Percentiles rank a stretch among this genome's conserved stretches.
These are phyloP conservation scores for Yamadazyma tumulicola DNA, from an alignment of 805 yeast species.

Conservation along the genomic window DNA sequence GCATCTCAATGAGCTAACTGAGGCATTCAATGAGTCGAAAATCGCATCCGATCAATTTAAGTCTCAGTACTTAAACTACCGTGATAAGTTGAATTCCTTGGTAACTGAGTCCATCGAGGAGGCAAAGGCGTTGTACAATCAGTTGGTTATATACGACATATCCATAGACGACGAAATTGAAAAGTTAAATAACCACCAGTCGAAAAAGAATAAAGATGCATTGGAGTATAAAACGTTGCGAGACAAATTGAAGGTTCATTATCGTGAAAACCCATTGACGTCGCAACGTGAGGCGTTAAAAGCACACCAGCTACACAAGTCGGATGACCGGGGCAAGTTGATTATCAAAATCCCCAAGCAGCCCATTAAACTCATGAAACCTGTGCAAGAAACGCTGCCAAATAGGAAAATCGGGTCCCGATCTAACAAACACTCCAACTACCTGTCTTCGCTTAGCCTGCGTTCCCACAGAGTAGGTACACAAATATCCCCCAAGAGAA, in stretches of 20 bases:
- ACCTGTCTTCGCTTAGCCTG: not conserved
- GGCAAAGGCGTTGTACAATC: slow-evolving; percentile 25
- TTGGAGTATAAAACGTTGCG: slow-evolving; percentile 20
- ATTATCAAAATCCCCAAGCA: not conserved
- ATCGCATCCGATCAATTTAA: not conserved
- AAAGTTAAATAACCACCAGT: slow-evolving; percentile 19
- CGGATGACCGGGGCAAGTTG: not conserved
- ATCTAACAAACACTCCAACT: not conserved
- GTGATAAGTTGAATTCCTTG: not conserved
- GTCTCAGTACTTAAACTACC: not conserved
- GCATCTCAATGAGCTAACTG: slow-evolving; percentile 1
- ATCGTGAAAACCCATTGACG: slow-evolving; percentile 28
- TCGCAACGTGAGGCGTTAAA: slow-evolving; percentile 38
- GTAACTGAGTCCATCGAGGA: slow-evolving; percentile 24
- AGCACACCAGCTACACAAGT: slow-evolving; percentile 18
- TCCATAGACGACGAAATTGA: slow-evolving; percentile 8
- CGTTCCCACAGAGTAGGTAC: not conserved
- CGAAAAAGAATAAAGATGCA: slow-evolving; percentile 7
- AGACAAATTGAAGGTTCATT: slow-evolving; percentile 30
- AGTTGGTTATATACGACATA: slow-evolving; percentile 25
- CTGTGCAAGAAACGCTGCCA: too few relatives aligned
- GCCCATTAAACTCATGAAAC: slow-evolving; percentile 1
- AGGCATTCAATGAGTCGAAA: slow-evolving; percentile 1
- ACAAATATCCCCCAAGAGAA: not conserved
- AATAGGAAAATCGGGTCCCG: too few relatives aligned